phyloP scores from a whole-genome alignment of 2,329 filamentous ascomycete species.

The Claviceps spartinae region DNA sequence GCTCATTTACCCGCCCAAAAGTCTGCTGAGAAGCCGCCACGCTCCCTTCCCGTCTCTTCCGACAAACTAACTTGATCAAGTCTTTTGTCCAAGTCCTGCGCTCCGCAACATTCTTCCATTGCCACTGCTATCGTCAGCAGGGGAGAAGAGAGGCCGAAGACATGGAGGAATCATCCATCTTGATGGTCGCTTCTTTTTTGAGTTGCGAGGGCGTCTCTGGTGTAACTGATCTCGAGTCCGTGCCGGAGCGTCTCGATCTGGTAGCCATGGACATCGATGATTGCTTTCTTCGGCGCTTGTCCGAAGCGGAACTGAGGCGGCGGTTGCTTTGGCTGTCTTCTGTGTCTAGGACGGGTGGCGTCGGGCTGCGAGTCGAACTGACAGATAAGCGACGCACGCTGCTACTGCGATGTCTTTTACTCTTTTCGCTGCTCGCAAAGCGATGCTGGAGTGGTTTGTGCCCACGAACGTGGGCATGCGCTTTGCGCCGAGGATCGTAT shows the following conservation, averaged over 20 bases:
- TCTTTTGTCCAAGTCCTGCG: conserved; percentile 9
- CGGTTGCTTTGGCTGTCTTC: conserved; percentile 28
- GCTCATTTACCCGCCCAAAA: neutral
- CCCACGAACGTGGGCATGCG: conserved; percentile 10
- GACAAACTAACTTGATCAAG: neutral
- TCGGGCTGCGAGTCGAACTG: conserved; percentile 36
- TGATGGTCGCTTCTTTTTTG: conserved; percentile 30
- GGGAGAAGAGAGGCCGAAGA: neutral
- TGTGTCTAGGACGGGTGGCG: conserved; percentile 30
- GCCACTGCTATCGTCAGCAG: conserved; percentile 9
- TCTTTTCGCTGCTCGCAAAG: conserved; percentile 29
- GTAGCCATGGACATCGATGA: conserved; percentile 21
- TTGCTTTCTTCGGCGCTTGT: conserved; percentile 38
- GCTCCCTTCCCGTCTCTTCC: neutral
- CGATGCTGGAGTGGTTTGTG: conserved; percentile 23
- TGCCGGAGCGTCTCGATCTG: conserved; percentile 28
- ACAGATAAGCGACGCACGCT: conserved; percentile 39
- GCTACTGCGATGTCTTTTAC: conserved; percentile 36
- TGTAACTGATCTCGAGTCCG: conserved; percentile 39
- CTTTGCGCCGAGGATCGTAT: conserved; percentile 18
- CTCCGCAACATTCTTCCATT: conserved; percentile 12
- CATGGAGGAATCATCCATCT: conserved; percentile 8
- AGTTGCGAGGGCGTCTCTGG: conserved; percentile 42
- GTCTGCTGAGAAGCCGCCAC: neutral
- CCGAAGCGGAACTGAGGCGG: conserved; percentile 34